phyloP scores from a whole-genome alignment of 108 stramenopile species.

The Nannochloropsis oceanica region DNA sequence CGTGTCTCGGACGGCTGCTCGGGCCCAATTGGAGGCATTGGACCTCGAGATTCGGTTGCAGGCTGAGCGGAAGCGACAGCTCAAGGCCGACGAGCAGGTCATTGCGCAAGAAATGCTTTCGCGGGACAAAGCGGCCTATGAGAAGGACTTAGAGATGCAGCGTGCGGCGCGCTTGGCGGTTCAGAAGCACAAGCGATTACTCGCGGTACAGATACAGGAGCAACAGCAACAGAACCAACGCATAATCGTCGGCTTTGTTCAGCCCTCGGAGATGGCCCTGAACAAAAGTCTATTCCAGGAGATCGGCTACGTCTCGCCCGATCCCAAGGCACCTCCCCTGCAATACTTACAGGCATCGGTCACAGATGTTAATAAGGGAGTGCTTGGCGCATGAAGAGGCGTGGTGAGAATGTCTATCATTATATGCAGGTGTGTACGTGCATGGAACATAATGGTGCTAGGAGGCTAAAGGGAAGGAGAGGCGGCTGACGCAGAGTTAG shows the following conservation, averaged over 20 bases:
- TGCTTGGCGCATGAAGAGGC: too few species aligned
- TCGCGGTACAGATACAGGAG: neutral
- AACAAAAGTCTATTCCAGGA: neutral
- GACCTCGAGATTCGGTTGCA: neutral
- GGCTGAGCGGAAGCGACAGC: neutral
- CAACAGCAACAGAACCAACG: neutral
- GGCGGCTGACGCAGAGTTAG: too few species aligned
- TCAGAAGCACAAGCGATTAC: neutral
- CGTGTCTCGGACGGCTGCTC: neutral
- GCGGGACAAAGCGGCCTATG: neutral
- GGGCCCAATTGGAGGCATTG: neutral
- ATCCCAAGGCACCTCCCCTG: neutral
- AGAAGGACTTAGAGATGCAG: neutral
- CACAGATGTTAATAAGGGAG: too few species aligned
- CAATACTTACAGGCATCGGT: neutral
- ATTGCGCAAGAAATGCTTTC: neutral
- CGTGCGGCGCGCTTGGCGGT: neutral
- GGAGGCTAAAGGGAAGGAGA: too few species aligned
- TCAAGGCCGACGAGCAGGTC: neutral
- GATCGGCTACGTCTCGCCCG: neutral
- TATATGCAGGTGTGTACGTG: too few species aligned
- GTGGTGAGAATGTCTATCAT: too few species aligned
- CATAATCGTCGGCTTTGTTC: neutral
- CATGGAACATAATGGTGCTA: too few species aligned
- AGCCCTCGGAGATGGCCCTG: neutral